Evolutionary conservation across 495 filamentous ascomycete species (phyloP).

Genomic region (Pseudoneurospora amorphoporcata): DNA sequence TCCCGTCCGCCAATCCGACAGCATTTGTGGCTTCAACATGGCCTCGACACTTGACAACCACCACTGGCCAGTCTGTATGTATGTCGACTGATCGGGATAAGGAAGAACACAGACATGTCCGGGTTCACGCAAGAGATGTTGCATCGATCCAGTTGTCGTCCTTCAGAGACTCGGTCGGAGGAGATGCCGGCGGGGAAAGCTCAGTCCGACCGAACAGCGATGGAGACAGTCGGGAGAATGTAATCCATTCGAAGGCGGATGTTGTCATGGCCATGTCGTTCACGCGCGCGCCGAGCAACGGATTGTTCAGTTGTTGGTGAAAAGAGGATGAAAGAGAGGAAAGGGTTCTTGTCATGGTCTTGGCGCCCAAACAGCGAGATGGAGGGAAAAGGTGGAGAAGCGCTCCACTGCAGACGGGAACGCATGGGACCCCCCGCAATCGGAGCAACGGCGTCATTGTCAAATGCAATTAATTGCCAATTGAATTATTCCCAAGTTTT

Average conservation of each 20-base stretch:
- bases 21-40: not conserved
- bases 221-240: too few species aligned
- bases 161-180: too few species aligned
- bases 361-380: not conserved
- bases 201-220: too few species aligned
- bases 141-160: too few species aligned
- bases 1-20: not conserved
- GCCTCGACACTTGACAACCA: not conserved
- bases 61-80: not conserved
- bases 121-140: not conserved
- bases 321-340: not conserved
- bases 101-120: too few species aligned
- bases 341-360: not conserved
- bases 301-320: not conserved
- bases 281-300: not conserved
- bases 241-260: not conserved
- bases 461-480: not conserved
- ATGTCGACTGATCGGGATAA: not conserved
- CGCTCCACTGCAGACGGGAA: not conserved
- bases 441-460: not conserved
- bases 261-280: not conserved
- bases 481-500: not conserved
- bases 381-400: not conserved
- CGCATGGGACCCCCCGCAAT: not conserved
- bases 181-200: too few species aligned